Base-by-base conservation (phyloP, 164 flowering plant genomes). In the Berberis vulgaris region DNA sequence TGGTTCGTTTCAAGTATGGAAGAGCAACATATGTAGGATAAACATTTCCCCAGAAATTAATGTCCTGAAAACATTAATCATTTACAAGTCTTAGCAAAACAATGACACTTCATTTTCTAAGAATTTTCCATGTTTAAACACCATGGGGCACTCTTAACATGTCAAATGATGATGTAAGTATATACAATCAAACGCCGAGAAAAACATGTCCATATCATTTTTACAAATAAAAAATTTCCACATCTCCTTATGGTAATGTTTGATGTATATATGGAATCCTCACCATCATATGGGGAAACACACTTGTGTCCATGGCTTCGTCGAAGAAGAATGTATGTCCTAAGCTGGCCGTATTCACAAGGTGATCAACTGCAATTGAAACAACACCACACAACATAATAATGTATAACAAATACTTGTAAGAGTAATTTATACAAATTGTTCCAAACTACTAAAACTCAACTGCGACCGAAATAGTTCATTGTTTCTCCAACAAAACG, bases 41-140 rank as follows among this genome's bases (percentile, higher is more conserved):
- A 53, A 94, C 87, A 78, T 88, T 90, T n/a, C 98, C 97, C 98
- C 97, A 88, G 54, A 91, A 88, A 70, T 91, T 94, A 50, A 94
- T 86, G 70, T 91, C 98, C 97, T 46, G 49, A 46, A 46, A 46
- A 46, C 49, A 46, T 8, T 5, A 46, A 46, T 46, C 49, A 46
- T 46, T 5, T 46, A 46, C 5, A 46, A 5, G 8, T 5, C 8
- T 46, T 8, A 8, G 8, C 49, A 5, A 5, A 5, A 46, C 49
- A 5, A 46, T 5, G 8, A 5, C 49, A 46, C 8, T 46, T 8
- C 8, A 46, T 46, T 26, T 26, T 26, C 26, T 26, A 46, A 46
- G 8, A 46, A 46, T 46, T 46, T 46, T 5, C 49, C 49, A 46
- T 5, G 8, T 5, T 5, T 46, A 46, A 5, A 46, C 26, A 46